These are phyloP conservation scores for Ballota nigra DNA, from an alignment of 257 asterid genomes.

Conservation along the genomic window DNA sequence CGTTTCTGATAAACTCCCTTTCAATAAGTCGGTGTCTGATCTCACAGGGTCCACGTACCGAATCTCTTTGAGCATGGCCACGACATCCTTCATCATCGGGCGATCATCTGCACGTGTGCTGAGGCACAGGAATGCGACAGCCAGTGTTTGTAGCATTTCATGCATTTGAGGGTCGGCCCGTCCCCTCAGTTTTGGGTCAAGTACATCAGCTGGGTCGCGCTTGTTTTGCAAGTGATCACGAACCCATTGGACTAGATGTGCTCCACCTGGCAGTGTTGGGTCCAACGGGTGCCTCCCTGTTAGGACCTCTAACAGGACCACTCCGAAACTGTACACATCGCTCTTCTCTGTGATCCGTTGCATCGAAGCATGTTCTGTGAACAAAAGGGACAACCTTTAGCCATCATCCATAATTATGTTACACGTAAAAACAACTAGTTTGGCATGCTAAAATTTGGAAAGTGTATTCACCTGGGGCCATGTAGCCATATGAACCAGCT, in stretches of 20 bases:
- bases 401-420: background rate
- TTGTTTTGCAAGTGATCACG: constrained; percentile 64
- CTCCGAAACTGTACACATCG: constrained; percentile 88
- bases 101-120: constrained; percentile 67
- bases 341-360: constrained; percentile 78
- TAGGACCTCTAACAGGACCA: constrained; percentile 78
- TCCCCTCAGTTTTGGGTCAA: constrained; percentile 90
- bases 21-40: constrained; percentile 50
- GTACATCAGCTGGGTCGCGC: constrained; percentile 57
- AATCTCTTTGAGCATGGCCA: constrained; percentile 89
- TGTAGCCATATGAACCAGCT: constrained; percentile 96
- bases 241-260: constrained; percentile 88
- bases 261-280: constrained; percentile 82
- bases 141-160: constrained; percentile 90
- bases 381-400: background rate
- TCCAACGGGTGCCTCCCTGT: constrained; percentile 96
- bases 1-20: constrained; percentile 38
- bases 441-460: background rate
- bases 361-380: constrained; percentile 80
- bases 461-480: constrained; percentile 85
- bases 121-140: constrained; percentile 85
- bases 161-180: constrained; percentile 92
- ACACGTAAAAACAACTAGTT: background rate
- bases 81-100: constrained; percentile 90
- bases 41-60: constrained; percentile 53